These are phyloP conservation scores for Monosiga brevicollis DNA, from an alignment of 78 protist species.

Conservation along the genomic window DNA sequence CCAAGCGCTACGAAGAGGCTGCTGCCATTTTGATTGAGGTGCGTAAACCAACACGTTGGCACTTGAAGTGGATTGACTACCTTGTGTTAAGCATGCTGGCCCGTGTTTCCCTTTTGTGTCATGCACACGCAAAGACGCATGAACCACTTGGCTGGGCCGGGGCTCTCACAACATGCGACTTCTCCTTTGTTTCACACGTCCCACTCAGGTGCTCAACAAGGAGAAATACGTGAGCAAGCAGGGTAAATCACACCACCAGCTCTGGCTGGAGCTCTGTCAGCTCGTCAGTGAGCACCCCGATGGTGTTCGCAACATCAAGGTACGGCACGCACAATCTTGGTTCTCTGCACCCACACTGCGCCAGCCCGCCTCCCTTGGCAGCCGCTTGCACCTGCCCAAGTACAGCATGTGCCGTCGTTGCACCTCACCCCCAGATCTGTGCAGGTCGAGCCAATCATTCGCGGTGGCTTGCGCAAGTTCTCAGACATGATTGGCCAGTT, in stretches of 20 bases:
- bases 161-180: no score
- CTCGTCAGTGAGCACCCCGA: constrained; percentile 56
- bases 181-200: no score
- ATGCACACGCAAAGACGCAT: no score
- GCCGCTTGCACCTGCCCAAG: no score
- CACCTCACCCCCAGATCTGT: neutral
- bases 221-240: constrained; percentile 52
- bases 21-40: no score
- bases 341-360: constrained; percentile 10
- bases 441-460: constrained; percentile 55
- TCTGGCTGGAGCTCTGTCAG: constrained; percentile 91
- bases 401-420: no score
- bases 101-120: no score
- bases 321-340: neutral
- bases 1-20: constrained; percentile 62
- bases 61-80: no score
- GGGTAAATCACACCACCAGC: constrained; percentile 71
- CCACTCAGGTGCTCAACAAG: constrained; percentile 40
- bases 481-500: constrained; percentile 81
- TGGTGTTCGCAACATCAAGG: constrained; percentile 19
- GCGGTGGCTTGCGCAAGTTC: constrained; percentile 64
- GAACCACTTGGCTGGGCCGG: no score
- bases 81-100: no score
- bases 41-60: no score
- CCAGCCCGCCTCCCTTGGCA: neutral